These are phyloP conservation scores for Stropharia rugosoannulata DNA, from an alignment of 768 basidiomycete genomes.

Conservation along the genomic window DNA sequence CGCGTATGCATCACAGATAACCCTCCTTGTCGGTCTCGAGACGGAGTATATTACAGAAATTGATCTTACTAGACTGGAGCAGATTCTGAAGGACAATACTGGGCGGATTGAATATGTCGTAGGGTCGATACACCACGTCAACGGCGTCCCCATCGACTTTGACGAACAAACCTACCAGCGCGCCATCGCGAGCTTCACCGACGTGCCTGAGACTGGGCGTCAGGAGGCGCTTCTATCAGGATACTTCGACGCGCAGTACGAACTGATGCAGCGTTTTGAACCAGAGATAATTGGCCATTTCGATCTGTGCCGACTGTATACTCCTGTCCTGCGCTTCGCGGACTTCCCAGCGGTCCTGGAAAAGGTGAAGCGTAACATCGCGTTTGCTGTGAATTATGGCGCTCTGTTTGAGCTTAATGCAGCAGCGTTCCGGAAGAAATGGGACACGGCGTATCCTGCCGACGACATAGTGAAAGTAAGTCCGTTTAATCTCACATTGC, in stretches of 20 bases:
- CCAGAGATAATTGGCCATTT: constrained; percentile 94
- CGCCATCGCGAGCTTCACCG: constrained; percentile 47
- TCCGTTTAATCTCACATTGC: constrained; percentile 6
- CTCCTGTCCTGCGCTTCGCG: constrained; percentile 56
- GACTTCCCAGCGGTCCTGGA: constrained; percentile 59
- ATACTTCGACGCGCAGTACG: constrained; percentile 88
- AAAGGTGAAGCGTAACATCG: constrained; percentile 74
- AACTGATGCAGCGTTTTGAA: constrained; percentile 63
- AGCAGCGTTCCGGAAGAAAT: constrained; percentile 90
- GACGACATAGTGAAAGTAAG: constrained; percentile 71
- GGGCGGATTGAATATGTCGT: constrained; percentile 82
- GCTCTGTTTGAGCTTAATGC: constrained; percentile 93
- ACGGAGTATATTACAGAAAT: constrained; percentile 77
- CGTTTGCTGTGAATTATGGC: constrained; percentile 73
- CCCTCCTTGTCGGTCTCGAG: constrained; percentile 86
- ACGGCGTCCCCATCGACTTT: constrained; percentile 62
- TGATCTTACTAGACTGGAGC: constrained; percentile 65
- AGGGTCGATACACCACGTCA: constrained; percentile 92
- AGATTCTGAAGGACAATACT: constrained; percentile 46
- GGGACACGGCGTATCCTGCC: constrained; percentile 84
- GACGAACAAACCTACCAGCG: constrained; percentile 68
- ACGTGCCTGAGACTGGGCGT: constrained; percentile 26
- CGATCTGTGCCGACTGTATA: constrained; percentile 88
- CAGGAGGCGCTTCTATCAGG: constrained; percentile 51
- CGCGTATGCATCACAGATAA: constrained; percentile 62